phyloP scores from a whole-genome alignment of 352 stramenopile species.

The Globisporangium acanthophoron region DNA sequence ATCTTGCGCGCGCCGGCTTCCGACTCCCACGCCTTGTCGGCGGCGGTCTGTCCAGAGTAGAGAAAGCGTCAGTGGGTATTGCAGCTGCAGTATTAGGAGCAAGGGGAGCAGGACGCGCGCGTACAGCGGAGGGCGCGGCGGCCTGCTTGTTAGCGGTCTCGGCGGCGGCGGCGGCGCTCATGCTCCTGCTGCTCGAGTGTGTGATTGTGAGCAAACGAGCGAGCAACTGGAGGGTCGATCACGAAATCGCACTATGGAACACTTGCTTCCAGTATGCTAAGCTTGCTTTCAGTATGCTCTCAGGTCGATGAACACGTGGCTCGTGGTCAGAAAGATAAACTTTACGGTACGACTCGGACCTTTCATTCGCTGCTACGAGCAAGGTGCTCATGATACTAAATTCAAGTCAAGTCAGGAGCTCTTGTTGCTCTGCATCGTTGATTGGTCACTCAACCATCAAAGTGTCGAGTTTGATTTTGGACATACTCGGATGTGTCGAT shows the following conservation, averaged over 20 bases:
- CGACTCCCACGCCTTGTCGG: slow-evolving; percentile 63
- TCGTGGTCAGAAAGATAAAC: too few species aligned
- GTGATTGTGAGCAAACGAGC: not conserved
- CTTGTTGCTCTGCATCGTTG: too few species aligned
- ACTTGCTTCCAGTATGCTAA: not conserved
- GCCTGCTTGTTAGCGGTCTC: not conserved
- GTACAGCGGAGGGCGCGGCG: not conserved
- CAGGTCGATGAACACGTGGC: too few species aligned
- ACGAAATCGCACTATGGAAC: not conserved
- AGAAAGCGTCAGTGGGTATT: not conserved
- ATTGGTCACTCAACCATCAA: too few species aligned
- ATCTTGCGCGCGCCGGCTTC: slow-evolving; percentile 76
- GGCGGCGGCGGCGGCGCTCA: not conserved
- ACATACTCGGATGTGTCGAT: too few species aligned
- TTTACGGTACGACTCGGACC: too few species aligned
- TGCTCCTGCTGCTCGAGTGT: slow-evolving; percentile 1
- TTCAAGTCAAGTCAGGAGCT: too few species aligned
- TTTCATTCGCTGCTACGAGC: too few species aligned
- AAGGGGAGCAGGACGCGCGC: not conserved
- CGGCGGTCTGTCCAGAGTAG: slow-evolving; percentile 14
- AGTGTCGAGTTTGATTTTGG: too few species aligned
- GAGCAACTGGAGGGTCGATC: slow-evolving; percentile 1
- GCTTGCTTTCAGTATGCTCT: too few species aligned
- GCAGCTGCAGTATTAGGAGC: not conserved
- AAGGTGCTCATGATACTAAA: too few species aligned